Conservation (phyloP, 1,139 yeast species). For the Groenewaldozyma sp. region DNA sequence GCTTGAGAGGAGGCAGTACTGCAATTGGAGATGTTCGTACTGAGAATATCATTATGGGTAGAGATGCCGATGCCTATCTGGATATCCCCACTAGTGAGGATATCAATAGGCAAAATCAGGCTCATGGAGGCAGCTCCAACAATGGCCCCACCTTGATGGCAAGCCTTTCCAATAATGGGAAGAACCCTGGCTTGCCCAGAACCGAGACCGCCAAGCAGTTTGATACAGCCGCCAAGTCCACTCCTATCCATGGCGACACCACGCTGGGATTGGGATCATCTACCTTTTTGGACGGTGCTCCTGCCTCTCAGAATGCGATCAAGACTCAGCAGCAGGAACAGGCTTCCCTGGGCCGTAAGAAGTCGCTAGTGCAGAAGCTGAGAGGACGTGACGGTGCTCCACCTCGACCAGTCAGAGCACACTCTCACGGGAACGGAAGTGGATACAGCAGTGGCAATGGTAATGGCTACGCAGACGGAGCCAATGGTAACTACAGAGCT, state of each 20-base stretch:
- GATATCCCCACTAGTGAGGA: constrained; percentile 13
- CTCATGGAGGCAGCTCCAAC: not conserved
- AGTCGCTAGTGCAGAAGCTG: constrained; percentile 63
- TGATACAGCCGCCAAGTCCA: constrained; percentile 60
- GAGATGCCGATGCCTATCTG: constrained; percentile 26
- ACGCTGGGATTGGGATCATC: constrained; percentile 85
- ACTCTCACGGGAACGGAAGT: too few species aligned
- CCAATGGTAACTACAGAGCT: too few species aligned
- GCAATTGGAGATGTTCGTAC: constrained; percentile 31
- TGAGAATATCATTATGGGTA: constrained; percentile 30
- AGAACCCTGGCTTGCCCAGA: constrained; percentile 1
- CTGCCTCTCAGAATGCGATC: constrained; percentile 60
- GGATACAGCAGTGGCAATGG: too few species aligned
- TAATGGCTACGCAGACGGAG: too few species aligned
- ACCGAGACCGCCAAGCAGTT: constrained; percentile 28
- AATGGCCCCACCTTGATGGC: constrained; percentile 1
- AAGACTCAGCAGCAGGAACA: constrained; percentile 29
- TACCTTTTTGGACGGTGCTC: constrained; percentile 93
- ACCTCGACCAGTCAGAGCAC: not conserved
- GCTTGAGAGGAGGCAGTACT: constrained; percentile 54
- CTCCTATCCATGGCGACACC: constrained; percentile 72
- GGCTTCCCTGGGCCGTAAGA: constrained; percentile 37
- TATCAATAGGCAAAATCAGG: constrained; percentile 2
- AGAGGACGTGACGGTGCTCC: constrained; percentile 28
- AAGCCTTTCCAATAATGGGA: not conserved